phyloP scores from a whole-genome alignment of 108 stramenopile genomes.

The Schizochytrium sp. region DNA sequence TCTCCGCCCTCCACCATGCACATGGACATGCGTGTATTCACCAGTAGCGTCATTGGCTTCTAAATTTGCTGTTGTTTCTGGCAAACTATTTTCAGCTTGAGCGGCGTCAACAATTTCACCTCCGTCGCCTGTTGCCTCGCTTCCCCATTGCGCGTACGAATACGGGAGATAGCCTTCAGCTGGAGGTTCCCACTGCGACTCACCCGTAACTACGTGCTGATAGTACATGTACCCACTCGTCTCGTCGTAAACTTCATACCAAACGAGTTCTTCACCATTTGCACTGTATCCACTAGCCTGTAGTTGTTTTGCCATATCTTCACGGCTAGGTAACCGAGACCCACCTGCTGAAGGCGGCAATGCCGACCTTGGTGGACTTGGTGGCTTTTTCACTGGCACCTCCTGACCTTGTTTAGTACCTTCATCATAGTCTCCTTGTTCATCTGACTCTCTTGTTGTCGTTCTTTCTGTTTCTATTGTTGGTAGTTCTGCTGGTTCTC shows the following conservation, averaged over 20 bases:
- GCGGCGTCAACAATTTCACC: not conserved
- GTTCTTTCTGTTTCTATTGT: too few species aligned
- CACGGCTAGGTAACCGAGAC: not conserved
- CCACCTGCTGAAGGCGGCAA: not conserved
- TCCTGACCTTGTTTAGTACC: too few species aligned
- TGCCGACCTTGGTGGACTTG: not conserved
- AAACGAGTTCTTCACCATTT: not conserved
- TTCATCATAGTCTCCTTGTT: too few species aligned
- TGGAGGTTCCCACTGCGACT: constrained; percentile 29
- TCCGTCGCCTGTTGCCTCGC: not conserved
- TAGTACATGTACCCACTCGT: constrained; percentile 2
- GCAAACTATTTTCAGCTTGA: not conserved
- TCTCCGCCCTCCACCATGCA: not conserved
- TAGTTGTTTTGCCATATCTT: not conserved
- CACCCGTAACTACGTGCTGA: constrained; percentile 27
- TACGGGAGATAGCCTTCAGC: constrained; percentile 41
- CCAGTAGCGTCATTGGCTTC: not conserved
- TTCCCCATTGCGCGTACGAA: not conserved
- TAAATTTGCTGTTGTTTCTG: constrained; percentile 9
- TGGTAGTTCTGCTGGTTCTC: too few species aligned
- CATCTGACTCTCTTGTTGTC: too few species aligned
- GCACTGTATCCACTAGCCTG: not conserved
- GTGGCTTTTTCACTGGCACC: too few species aligned
- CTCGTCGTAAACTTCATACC: constrained; percentile 37
- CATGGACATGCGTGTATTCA: not conserved